Conservation (phyloP, 345 rosid species). For the Populus euphratica region DNA sequence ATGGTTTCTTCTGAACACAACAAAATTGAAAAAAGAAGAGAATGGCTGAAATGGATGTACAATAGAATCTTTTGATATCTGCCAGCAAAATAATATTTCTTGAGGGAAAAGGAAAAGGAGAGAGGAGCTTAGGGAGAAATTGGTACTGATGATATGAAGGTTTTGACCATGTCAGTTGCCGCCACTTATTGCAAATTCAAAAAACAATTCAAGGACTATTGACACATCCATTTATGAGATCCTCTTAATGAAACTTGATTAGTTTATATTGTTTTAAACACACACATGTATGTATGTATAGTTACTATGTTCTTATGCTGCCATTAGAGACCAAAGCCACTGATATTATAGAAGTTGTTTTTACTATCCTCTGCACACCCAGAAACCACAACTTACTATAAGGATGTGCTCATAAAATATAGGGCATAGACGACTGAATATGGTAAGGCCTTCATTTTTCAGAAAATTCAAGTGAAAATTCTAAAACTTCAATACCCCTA, state of each 20-base stretch:
- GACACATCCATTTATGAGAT: not conserved
- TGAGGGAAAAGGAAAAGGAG: not conserved
- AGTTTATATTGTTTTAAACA: too few relatives aligned
- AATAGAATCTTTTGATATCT: constrained; percentile 2
- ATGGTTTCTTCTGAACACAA: not conserved
- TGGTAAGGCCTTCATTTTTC: not conserved
- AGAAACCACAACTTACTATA: not conserved
- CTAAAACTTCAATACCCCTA: not conserved
- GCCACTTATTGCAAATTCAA: not conserved
- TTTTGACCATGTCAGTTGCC: not conserved
- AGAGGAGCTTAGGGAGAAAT: not conserved
- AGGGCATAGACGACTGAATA: not conserved
- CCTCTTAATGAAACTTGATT: not conserved
- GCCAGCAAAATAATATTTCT: not conserved
- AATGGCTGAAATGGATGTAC: constrained; percentile 1
- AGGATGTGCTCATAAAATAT: constrained; percentile 12
- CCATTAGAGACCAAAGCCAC: not conserved
- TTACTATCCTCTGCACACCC: not conserved
- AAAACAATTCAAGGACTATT: not conserved
- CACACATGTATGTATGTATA: too few relatives aligned
- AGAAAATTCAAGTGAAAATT: not conserved
- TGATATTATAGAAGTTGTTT: not conserved
- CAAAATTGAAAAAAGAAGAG: constrained; percentile 7
- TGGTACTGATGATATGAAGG: not conserved
- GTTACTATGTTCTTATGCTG: not conserved